Evolutionary conservation across 495 filamentous ascomycete genomes (phyloP).

Genomic region (Neohortaea acidophila): DNA sequence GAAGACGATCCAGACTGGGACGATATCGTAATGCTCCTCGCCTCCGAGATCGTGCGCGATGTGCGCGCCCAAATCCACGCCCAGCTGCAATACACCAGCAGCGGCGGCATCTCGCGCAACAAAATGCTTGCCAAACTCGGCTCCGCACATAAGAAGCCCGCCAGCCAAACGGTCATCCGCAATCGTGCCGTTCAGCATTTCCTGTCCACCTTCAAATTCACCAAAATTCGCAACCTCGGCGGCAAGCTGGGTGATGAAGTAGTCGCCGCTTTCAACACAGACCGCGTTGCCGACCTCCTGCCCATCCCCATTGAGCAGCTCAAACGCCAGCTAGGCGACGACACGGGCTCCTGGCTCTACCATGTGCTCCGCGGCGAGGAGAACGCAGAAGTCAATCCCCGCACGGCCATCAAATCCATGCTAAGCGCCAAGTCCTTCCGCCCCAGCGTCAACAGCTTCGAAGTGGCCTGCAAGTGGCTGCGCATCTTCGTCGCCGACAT

Average conservation of each 20-base stretch:
- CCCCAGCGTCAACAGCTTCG: constrained; percentile 62
- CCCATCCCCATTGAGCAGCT: constrained; percentile 59
- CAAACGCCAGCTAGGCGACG: constrained; percentile 64
- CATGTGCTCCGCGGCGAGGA: constrained; percentile 75
- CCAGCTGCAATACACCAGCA: constrained; percentile 72
- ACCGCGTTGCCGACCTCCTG: constrained; percentile 63
- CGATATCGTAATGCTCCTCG: constrained; percentile 73
- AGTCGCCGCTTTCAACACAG: constrained; percentile 59
- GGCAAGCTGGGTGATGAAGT: constrained; percentile 92
- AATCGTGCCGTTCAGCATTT: constrained; percentile 71
- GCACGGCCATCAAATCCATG: constrained; percentile 95
- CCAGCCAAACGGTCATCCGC: constrained; percentile 79
- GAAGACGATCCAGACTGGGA: constrained; percentile 89
- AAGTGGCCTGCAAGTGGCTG: constrained; percentile 76
- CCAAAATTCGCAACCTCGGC: constrained; percentile 87
- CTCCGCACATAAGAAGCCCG: constrained; percentile 79
- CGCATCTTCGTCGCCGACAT: constrained; percentile 89
- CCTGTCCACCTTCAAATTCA: constrained; percentile 75
- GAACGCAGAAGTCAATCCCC: constrained; percentile 70
- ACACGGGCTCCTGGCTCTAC: constrained; percentile 80
- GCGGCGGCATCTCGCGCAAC: constrained; percentile 72
- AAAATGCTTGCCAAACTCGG: constrained; percentile 94
- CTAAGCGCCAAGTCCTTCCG: constrained; percentile 93
- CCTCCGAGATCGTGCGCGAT: constrained; percentile 71
- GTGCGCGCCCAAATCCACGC: constrained; percentile 52